Percentiles rank a stretch among this genome's conserved stretches.
phyloP scores from a whole-genome alignment of 768 basidiomycete genomes.

The Rhizopogon vinicolor region DNA sequence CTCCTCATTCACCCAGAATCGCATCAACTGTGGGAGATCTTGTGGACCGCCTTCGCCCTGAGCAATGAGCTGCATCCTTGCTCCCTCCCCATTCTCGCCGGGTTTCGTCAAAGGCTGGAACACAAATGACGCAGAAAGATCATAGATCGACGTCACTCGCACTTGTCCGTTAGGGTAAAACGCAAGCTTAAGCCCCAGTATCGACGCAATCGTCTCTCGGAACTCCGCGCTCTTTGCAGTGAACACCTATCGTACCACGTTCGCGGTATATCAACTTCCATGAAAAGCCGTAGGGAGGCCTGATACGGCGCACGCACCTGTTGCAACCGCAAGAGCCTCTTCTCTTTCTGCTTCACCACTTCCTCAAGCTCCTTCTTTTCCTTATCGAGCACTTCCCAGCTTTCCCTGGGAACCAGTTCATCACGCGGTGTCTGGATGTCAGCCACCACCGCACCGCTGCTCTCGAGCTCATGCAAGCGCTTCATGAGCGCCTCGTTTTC shows the following conservation, averaged over 20 bases:
- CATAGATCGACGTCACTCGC: conserved; percentile 86
- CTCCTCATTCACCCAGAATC: conserved; percentile 83
- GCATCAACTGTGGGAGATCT: conserved; percentile 70
- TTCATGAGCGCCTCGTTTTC: conserved; percentile 85
- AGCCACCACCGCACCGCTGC: conserved; percentile 19
- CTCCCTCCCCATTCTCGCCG: conserved; percentile 33
- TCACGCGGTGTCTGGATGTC: conserved; percentile 15
- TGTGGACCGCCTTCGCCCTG: conserved; percentile 73
- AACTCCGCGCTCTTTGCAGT: conserved; percentile 84
- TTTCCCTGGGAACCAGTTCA: conserved; percentile 66
- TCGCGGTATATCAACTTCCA: not conserved
- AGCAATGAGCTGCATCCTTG: conserved; percentile 68
- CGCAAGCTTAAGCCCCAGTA: conserved; percentile 87
- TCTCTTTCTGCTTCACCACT: conserved; percentile 72
- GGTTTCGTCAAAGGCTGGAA: conserved; percentile 58
- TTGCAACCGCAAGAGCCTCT: conserved; percentile 71
- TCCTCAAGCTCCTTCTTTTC: conserved; percentile 69
- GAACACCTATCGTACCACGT: conserved; percentile 55
- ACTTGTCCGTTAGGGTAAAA: conserved; percentile 92
- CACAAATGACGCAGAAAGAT: conserved; percentile 81
- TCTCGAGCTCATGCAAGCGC: conserved; percentile 59
- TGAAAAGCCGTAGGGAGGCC: not conserved
- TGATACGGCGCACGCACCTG: conserved; percentile 43
- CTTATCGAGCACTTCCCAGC: conserved; percentile 65
- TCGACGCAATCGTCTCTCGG: conserved; percentile 82